These are phyloP conservation scores for Eutypa lata DNA, from an alignment of 2,329 filamentous ascomycete genomes.

Conservation along the genomic window DNA sequence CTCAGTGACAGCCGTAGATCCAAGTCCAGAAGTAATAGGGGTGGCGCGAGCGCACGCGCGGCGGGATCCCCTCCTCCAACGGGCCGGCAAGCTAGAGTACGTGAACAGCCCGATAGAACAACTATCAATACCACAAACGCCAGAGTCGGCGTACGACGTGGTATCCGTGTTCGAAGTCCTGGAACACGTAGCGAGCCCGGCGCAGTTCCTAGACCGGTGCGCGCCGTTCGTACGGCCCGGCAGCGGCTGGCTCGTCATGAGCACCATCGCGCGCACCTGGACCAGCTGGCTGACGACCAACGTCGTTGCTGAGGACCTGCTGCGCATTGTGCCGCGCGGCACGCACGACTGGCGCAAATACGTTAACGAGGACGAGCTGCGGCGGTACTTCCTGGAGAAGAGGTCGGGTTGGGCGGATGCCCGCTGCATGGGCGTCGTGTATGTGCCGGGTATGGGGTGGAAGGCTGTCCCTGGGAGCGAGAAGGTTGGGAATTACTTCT, in stretches of 20 bases:
- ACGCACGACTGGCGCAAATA: constrained; percentile 98
- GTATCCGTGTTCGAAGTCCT: constrained; percentile 92
- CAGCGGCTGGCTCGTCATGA: constrained; percentile 85
- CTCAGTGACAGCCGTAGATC: constrained; percentile 74
- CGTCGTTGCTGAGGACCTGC: constrained; percentile 80
- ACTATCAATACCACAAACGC: constrained; percentile 42
- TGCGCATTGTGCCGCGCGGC: constrained; percentile 83
- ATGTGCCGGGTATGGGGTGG: constrained; percentile 89
- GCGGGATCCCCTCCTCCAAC: constrained; percentile 64
- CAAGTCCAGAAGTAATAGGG: constrained; percentile 67
- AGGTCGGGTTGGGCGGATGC: constrained; percentile 54
- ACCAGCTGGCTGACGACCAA: constrained; percentile 91
- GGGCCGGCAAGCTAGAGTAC: constrained; percentile 62
- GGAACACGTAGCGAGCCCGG: constrained; percentile 81
- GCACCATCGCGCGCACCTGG: constrained; percentile 88
- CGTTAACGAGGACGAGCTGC: constrained; percentile 79
- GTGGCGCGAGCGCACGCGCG: constrained; percentile 75
- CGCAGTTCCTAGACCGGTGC: constrained; percentile 68
- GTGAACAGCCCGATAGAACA: constrained; percentile 74
- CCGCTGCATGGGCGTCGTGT: constrained; percentile 76
- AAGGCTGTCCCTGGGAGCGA: constrained; percentile 78
- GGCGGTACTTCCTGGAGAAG: constrained; percentile 49
- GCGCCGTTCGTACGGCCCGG: constrained; percentile 75
- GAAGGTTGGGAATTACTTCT: constrained; percentile 92
- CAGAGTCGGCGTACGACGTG: constrained; percentile 63